Base-by-base conservation (phyloP, 306 rosid genomes). In the Alnus glutinosa region DNA sequence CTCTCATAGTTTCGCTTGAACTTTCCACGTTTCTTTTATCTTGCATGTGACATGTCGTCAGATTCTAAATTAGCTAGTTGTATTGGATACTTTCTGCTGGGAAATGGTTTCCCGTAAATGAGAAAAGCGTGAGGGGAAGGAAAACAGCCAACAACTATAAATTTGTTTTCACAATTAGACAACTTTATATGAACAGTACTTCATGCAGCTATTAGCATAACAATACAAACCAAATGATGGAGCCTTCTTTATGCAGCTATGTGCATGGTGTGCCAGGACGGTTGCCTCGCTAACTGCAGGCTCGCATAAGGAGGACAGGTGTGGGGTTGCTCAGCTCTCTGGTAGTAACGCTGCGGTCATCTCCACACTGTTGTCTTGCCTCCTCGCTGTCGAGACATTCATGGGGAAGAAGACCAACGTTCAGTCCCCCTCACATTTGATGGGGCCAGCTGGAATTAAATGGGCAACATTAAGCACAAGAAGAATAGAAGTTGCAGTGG, bases 321-420 rank as follows among this genome's bases (percentile, higher is more conserved):
- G 72, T 9, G 98, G 98, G 46, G 93, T 88, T 71, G 97, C 97
- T 74, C 97, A 94, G 85, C 94, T 93, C 71, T 89, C 94, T 0
- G 97, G 98, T 54, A 91, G 97, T 75, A 94, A 94, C 47, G 95
- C 97, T 11, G 82, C 89, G 1, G 98, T 88, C 54, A 77, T 89
- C 69, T 89, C 97, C 7, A 90, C 95, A 1, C 86, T 95, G 80
- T 63, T 91, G 77, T 93, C 99, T 68, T 91, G 97, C 76, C 96
- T 95, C 76, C 97, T 91, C 79, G 97, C 98, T 55, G 87, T 93
- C 74, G 99, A 95, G 82, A 80, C 87, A 47, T 87, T 84, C 87
- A 91, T 90, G 98, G 99, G 98, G 80, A 96, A 93, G 90, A 96
- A 87, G 85, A 93, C 93, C 80, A 89, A 55, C 72, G 68, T 91